A percentile compares a stretch with the other conserved stretches of the same genome.
These are phyloP conservation scores for Solanum lignicaule DNA, from an alignment of 257 asterid species.

Conservation along the genomic window DNA sequence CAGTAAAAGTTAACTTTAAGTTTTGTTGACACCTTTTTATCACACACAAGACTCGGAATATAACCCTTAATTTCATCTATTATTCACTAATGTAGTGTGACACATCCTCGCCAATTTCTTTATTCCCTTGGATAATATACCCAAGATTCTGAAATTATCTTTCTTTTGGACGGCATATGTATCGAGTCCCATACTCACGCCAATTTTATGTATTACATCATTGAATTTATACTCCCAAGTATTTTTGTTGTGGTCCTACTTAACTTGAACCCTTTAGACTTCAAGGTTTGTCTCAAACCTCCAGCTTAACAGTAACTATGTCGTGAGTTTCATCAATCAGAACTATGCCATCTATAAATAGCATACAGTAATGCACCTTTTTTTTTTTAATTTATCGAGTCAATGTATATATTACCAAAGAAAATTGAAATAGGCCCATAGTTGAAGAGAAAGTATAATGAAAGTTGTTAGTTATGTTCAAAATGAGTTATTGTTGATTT, in stretches of 20 bases:
- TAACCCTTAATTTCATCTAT: too few species aligned
- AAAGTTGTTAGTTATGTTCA: too few species aligned
- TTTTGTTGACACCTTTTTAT: too few species aligned
- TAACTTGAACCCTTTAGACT: not conserved
- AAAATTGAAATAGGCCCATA: too few species aligned
- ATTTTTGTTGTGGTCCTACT: not conserved
- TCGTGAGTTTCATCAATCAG: not conserved
- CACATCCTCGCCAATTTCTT: too few species aligned
- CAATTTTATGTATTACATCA: not conserved
- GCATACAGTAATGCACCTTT: not conserved
- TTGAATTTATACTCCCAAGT: too few species aligned
- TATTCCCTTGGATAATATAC: not conserved
- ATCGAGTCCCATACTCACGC: not conserved
- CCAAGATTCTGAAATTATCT: too few species aligned
- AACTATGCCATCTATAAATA: too few species aligned
- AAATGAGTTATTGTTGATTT: not conserved
- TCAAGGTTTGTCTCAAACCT: not conserved
- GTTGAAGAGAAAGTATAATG: not conserved
- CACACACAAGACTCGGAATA: not conserved
- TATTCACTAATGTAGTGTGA: too few species aligned
- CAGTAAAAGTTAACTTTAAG: not conserved
- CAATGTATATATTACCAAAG: not conserved
- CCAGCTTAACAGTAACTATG: too few species aligned
- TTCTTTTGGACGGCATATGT: not conserved
- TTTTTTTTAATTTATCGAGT: not conserved